Base-by-base conservation (phyloP, 768 basidiomycete species). In the Cubamyces sp. region DNA sequence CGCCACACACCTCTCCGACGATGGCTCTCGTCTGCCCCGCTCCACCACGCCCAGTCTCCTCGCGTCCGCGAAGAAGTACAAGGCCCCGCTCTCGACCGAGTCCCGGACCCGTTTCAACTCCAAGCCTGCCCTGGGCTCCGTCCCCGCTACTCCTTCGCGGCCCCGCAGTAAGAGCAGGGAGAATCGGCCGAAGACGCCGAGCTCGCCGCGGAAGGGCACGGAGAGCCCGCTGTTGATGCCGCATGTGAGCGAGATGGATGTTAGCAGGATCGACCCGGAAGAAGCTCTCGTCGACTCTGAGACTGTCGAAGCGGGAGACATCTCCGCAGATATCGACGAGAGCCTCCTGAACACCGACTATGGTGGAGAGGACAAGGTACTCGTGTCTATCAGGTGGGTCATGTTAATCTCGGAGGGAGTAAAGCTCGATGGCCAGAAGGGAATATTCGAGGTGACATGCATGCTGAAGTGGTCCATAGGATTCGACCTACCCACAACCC, bases 341-440 rank as follows among this genome's bases (percentile, higher is more conserved):
- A 77, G 78, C 18, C 77, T 81, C 77, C 69, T 86, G n/a, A 70
- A 72, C 1, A 72, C 75, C 1, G 81, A 86, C 53, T 83, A 87
- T 62, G 87, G 88, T n/a, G 85, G 83, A 54, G 84, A 91, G 56
- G 91, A 93, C 73, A 93, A 94, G 72, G 92, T 93, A 47, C 86
- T 94, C 73, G 92, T 94, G 21, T 92, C 92, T 25, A 81, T 94
- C 66, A 82, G 91, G 90, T 91, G 64, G 52, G 72, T 54, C 1
- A 2, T 23, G 6, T 18, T 34, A 1, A 25, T 5, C 4, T 46
- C 5, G 0, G 8, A 3, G 34, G 1, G 34, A 6, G 34, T 34
- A 9, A 9, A 34, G 9, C 1, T 34, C 34, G 9, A 34, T 9
- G 9, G 34, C 1, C 9, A 5, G 34, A 34, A 34, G 1, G 9